Evolutionary conservation across 305 asterid genomes (phyloP), one percentile per base, ranked within the genome.

Genomic region (Fraxinus greggii): DNA sequence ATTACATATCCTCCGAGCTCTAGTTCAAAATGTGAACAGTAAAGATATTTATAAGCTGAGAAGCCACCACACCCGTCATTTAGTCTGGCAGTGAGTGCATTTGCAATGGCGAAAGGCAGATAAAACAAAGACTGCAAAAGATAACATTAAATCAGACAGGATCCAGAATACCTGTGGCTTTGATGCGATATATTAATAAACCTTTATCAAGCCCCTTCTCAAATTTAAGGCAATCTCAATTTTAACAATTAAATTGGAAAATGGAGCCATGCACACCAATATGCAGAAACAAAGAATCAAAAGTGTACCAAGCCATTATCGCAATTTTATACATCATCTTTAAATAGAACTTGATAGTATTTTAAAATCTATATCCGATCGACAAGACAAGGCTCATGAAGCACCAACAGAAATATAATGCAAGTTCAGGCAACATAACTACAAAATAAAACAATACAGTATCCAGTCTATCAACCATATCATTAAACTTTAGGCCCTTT

Each of bases 21-120:
- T 72, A 76, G 65, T 67, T 75, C 65, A 81, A 59, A 81, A 67
- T 19, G 31, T 33, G 36, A 45, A 77, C 77, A 61, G 51, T 78
- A 81, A 38, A 48, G 40, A 10, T 31, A 80, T 23, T 73, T 48
- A 78, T 78, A 36, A 51, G 74, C 70, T 45, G 72, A 81, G 67
- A 83, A 82, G 69, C 33, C 19, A 86, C 91, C 74, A 35, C 84
- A 95, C 98, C 98, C 98, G 31, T 92, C 97, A 79, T 95, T 93
- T 74, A 95, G 97, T 86, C 89, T 86, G 87, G 98, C 98, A 42
- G 98, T 93, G 89, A 95, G 98, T 45, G 92, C 90, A 85, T 95
- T 95, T 81, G 98, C 98, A 87, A 95, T 85, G 79, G 97, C 97
- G 21, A 95, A 85, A 70, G 98, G 98, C 54, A 95, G 94, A 89